These are phyloP conservation scores for Moesziomyces globuligerus DNA, from an alignment of 1,284 basidiomycete genomes.

Conservation along the genomic window DNA sequence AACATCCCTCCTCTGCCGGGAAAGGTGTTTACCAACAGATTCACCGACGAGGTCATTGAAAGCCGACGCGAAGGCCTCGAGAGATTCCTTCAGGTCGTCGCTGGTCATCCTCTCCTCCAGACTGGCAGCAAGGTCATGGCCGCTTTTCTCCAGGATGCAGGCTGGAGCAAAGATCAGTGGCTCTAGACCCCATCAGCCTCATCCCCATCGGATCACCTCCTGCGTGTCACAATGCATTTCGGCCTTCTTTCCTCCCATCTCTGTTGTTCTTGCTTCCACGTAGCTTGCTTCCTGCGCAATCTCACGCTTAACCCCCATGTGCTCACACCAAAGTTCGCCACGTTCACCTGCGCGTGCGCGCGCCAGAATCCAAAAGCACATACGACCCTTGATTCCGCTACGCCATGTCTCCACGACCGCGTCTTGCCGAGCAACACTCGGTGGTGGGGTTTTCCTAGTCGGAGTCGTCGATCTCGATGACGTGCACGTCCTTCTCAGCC, in stretches of 20 bases:
- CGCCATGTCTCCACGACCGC: too few species aligned
- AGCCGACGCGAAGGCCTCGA: conserved; percentile 89
- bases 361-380: too few species aligned
- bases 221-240: background rate
- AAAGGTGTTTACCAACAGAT: conserved; percentile 77
- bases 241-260: background rate
- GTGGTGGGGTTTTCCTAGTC: conserved; percentile 8
- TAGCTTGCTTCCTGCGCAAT: too few species aligned
- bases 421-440: too few species aligned
- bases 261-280: too few species aligned
- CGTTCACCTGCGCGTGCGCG: too few species aligned
- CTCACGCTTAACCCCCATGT: too few species aligned
- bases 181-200: conserved; percentile 20
- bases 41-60: conserved; percentile 98
- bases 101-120: conserved; percentile 95
- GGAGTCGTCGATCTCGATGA: conserved; percentile 41
- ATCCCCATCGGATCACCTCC: too few species aligned
- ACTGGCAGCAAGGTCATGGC: conserved; percentile 97
- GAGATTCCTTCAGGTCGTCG: conserved; percentile 93
- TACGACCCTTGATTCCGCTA: too few species aligned
- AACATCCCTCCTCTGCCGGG: conserved; percentile 97
- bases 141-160: conserved; percentile 84
- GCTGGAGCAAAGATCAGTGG: conserved; percentile 59
- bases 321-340: too few species aligned
- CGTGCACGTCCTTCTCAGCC: conserved; percentile 5